phyloP scores from a whole-genome alignment of 1,139 yeast genomes.

The Candida sp. region DNA sequence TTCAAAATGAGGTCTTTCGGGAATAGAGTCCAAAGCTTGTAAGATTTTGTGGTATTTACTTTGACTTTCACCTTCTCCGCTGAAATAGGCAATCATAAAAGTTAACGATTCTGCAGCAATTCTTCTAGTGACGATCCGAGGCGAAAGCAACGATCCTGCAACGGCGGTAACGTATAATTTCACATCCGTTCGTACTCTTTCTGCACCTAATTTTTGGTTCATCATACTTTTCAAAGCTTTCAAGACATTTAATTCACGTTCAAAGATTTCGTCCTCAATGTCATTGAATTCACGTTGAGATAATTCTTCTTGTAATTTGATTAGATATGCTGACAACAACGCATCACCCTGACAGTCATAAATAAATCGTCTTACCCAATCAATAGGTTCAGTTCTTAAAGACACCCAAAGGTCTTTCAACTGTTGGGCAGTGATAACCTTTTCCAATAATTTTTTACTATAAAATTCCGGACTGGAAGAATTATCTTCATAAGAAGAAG shows the following conservation, averaged over 20 bases:
- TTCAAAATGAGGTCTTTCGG: slow-evolving; percentile 60
- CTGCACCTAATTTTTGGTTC: slow-evolving; percentile 46
- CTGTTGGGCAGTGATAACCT: slow-evolving; percentile 65
- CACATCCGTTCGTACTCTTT: slow-evolving; percentile 39
- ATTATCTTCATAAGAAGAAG: slow-evolving; percentile 26
- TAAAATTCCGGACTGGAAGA: slow-evolving; percentile 70
- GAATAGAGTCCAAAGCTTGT: slow-evolving; percentile 59
- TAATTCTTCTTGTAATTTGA: slow-evolving; percentile 38
- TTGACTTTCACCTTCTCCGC: slow-evolving; percentile 24
- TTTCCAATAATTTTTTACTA: slow-evolving; percentile 70
- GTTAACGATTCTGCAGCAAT: slow-evolving; percentile 75
- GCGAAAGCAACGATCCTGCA: slow-evolving; percentile 47
- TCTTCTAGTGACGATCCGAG: slow-evolving; percentile 70
- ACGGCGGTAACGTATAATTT: slow-evolving; percentile 40
- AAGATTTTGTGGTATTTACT: slow-evolving; percentile 62
- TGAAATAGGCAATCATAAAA: slow-evolving; percentile 43
- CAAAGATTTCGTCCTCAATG: slow-evolving; percentile 43
- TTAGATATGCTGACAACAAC: slow-evolving; percentile 52
- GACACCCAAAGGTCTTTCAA: slow-evolving; percentile 88
- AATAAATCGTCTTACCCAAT: slow-evolving; percentile 80
- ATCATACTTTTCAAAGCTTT: slow-evolving; percentile 47
- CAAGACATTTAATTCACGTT: slow-evolving; percentile 45
- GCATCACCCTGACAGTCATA: slow-evolving; percentile 87
- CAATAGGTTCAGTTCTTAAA: slow-evolving; percentile 84
- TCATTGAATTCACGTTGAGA: slow-evolving; percentile 30